Base-by-base conservation (phyloP, 192 early-diverging fungal genomes). In the Coemansia sp. region DNA sequence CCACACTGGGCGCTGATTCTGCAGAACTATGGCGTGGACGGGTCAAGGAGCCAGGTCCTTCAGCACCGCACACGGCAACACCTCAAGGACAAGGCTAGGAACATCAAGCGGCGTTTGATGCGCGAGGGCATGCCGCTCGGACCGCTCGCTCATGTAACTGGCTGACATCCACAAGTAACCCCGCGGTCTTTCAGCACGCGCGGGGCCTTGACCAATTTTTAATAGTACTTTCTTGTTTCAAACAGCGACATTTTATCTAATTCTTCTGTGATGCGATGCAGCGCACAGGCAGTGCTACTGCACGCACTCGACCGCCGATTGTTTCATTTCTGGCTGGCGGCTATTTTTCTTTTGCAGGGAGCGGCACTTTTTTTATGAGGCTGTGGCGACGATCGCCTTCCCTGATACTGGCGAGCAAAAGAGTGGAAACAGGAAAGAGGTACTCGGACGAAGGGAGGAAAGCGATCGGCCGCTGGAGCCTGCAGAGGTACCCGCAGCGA, bases 51-150 rank as follows among this genome's bases (percentile, higher is more conserved):
- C 67, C 61, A 59, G 26, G 21, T 74, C n/a, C 69, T 82, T 40
- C 46, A n/a, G 11, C 63, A 55, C 42, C 80, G 80, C 69, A 77
- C 61, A 14, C 65, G 75, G 16, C 50, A 33, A 44, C 64, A 82
- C 59, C 72, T 82, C 61, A 82, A 82, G 72, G 80, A 82, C 80
- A 82, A 82, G 72, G 80, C 80, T 60, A 72, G 80, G 37, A 77
- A 67, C 58, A 82, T 82, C 72, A 82, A 82, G 75, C 57, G 68
- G 7, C 70, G 72, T 17, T 66, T 82, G 64, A 33, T 72, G 49
- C 80, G 80, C 72, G 75, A 77, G 39, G 43, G 43, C 50, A 68
- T 42, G 72, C 59, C 61, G 62, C 80, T 77, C 5, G 80, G 80
- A 2, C 72, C 69, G 8, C 72, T 82, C 44, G 67, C 3, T 2